A percentile compares a stretch with the other conserved stretches of the same genome.
Conservation (phyloP, 2,329 filamentous ascomycete species). For the Onygena corvina region DNA sequence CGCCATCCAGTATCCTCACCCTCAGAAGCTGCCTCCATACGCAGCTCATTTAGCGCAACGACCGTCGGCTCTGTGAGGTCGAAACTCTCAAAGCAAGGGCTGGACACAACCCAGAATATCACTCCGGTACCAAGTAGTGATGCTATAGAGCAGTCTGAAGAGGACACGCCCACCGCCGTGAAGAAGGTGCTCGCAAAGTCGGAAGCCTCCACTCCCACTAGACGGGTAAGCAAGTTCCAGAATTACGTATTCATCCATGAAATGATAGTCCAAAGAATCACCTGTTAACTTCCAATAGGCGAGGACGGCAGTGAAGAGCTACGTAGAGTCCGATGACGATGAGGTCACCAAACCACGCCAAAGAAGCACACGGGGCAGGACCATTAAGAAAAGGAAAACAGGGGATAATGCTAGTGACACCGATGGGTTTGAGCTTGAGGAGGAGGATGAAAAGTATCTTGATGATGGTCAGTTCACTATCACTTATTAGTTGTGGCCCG, state of each 20-base stretch:
- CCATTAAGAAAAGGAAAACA: constrained; percentile 46
- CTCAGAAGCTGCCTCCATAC: background rate
- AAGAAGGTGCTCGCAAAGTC: constrained; percentile 35
- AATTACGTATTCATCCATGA: background rate
- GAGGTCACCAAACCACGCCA: constrained; percentile 53
- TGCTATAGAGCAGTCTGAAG: constrained; percentile 55
- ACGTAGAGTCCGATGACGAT: constrained; percentile 71
- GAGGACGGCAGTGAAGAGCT: constrained; percentile 56
- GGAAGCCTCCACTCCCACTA: constrained; percentile 57
- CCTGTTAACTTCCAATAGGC: constrained; percentile 29
- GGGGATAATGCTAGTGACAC: constrained; percentile 23
- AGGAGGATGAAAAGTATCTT: constrained; percentile 39
- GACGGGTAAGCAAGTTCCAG: constrained; percentile 49
- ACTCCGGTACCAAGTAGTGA: constrained; percentile 78
- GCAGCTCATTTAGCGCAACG: background rate
- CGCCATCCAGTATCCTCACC: constrained; percentile 10
- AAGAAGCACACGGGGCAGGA: constrained; percentile 33
- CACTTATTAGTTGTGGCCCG: constrained; percentile 26
- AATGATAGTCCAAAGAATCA: background rate
- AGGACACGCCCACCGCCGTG: constrained; percentile 33
- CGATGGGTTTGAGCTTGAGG: constrained; percentile 51
- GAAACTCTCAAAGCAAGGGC: background rate
- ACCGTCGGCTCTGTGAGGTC: background rate
- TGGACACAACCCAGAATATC: constrained; percentile 33
- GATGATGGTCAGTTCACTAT: constrained; percentile 38